These are phyloP conservation scores for Eucalyptus regnans DNA, from an alignment of 345 rosid genomes.

Conservation along the genomic window DNA sequence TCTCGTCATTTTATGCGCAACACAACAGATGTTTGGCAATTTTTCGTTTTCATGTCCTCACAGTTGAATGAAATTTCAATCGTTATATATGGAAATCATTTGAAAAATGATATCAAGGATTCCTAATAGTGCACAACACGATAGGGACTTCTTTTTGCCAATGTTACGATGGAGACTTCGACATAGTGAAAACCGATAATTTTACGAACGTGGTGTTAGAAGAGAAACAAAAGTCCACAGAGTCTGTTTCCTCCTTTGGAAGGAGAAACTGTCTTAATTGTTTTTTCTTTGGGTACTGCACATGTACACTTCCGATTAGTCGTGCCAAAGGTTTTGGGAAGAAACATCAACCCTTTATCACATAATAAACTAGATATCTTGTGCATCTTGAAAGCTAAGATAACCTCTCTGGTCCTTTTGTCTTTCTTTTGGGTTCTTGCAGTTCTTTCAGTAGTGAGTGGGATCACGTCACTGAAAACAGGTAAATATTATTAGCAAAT, in stretches of 20 bases:
- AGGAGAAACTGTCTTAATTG: not conserved
- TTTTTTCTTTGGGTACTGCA: not conserved
- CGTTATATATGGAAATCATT: not conserved
- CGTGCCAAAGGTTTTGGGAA: not conserved
- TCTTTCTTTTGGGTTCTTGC: not conserved
- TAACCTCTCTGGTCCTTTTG: not conserved
- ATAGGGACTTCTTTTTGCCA: not conserved
- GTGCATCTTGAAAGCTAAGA: not conserved
- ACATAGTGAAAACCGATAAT: not conserved
- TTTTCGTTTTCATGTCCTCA: not conserved
- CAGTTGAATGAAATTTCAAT: not conserved
- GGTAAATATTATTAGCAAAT: conserved; percentile 9
- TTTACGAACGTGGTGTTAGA: not conserved
- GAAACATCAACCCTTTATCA: too few species aligned
- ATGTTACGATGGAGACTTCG: not conserved
- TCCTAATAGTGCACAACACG: not conserved
- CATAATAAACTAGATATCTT: too few species aligned
- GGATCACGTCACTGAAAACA: conserved; percentile 44
- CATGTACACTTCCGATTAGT: not conserved
- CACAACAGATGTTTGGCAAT: not conserved
- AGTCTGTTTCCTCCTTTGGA: not conserved
- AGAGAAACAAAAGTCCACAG: not conserved
- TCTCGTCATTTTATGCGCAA: not conserved
- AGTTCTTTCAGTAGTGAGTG: conserved; percentile 73
- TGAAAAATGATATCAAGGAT: not conserved